Evolutionary conservation across 1,139 yeast species (phyloP).

Genomic region (Blastobotrys persicus): DNA sequence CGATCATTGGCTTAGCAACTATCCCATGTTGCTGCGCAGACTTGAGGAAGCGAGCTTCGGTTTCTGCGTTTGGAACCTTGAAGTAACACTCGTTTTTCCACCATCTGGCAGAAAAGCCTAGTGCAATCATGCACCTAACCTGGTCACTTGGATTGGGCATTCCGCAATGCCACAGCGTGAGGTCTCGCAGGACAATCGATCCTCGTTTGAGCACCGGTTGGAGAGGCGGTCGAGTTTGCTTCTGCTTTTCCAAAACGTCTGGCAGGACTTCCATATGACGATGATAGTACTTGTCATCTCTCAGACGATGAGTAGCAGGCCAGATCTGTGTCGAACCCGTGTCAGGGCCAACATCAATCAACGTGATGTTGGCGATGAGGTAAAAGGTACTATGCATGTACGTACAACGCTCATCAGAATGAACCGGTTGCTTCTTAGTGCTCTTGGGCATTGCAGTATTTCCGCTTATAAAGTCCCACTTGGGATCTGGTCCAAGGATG

Average conservation of each 20-base stretch:
- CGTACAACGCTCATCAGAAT: slow-evolving; percentile 15
- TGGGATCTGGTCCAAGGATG: slow-evolving; percentile 23
- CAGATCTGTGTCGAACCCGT: slow-evolving; percentile 19
- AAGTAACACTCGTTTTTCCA: slow-evolving; percentile 19
- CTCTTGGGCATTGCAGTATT: slow-evolving; percentile 24
- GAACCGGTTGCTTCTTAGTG: slow-evolving; percentile 20
- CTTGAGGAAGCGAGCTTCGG: slow-evolving; percentile 10
- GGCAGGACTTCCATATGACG: slow-evolving; percentile 1
- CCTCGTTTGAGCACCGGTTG: slow-evolving; percentile 17
- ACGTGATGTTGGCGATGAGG: slow-evolving; percentile 17
- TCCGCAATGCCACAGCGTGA: slow-evolving; percentile 20
- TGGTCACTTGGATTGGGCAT: slow-evolving; percentile 19
- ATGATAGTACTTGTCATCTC: slow-evolving; percentile 7
- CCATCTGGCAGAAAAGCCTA: slow-evolving; percentile 18
- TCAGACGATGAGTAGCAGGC: slow-evolving; percentile 18
- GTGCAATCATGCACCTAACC: slow-evolving; percentile 18
- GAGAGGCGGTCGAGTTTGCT: slow-evolving; percentile 12
- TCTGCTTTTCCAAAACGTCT: slow-evolving; percentile 11
- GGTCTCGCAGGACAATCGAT: slow-evolving; percentile 19
- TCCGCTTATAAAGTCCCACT: slow-evolving; percentile 24
- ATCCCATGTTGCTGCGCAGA: slow-evolving; percentile 16
- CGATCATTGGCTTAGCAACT: slow-evolving; percentile 13
- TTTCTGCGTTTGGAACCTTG: slow-evolving; percentile 19
- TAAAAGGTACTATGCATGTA: slow-evolving; percentile 13
- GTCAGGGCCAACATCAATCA: slow-evolving; percentile 15